Percentiles rank a stretch among this genome's conserved stretches.
These are phyloP conservation scores for Trametes polyzona DNA, from an alignment of 1,284 basidiomycete species.

Conservation along the genomic window DNA sequence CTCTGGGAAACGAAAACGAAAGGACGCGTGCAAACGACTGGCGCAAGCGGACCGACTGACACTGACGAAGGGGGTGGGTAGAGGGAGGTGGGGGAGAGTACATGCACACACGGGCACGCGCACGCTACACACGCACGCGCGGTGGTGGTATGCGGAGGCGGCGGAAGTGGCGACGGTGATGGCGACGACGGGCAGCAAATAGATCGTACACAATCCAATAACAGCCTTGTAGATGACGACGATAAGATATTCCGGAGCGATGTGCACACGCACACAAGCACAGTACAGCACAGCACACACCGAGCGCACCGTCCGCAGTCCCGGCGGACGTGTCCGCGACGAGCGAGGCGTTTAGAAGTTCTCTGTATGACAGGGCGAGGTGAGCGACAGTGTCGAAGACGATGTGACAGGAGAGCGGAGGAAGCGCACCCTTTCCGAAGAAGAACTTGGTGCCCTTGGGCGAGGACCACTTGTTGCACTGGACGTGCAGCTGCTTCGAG, in stretches of 20 bases:
- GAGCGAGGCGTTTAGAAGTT: conserved; percentile 35
- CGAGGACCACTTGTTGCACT: conserved; percentile 86
- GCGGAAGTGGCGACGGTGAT: not conserved
- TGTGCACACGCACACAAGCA: too few species aligned
- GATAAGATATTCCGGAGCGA: not conserved
- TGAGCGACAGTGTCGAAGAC: not conserved
- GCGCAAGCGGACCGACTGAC: conserved; percentile 24
- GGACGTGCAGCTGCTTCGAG: conserved; percentile 71
- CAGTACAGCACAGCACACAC: too few species aligned
- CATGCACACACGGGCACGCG: not conserved
- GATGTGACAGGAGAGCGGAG: not conserved
- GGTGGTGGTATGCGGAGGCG: not conserved
- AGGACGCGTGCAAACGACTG: conserved; percentile 25
- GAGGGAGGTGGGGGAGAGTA: not conserved
- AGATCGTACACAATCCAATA: conserved; percentile 18
- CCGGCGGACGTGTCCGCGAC: conserved; percentile 8
- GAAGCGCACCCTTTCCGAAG: conserved; percentile 75
- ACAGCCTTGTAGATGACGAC: not conserved
- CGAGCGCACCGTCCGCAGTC: conserved; percentile 3
- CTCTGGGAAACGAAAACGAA: too few species aligned
- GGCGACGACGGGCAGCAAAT: not conserved
- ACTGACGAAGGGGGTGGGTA: not conserved
- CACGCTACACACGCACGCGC: not conserved
- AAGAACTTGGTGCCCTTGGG: conserved; percentile 84
- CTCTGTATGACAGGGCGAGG: conserved; percentile 27